A percentile compares a stretch with the other conserved stretches of the same genome.
Conservation (phyloP, 2,329 filamentous ascomycete genomes). For the Cadophora luteo-olivacea region DNA sequence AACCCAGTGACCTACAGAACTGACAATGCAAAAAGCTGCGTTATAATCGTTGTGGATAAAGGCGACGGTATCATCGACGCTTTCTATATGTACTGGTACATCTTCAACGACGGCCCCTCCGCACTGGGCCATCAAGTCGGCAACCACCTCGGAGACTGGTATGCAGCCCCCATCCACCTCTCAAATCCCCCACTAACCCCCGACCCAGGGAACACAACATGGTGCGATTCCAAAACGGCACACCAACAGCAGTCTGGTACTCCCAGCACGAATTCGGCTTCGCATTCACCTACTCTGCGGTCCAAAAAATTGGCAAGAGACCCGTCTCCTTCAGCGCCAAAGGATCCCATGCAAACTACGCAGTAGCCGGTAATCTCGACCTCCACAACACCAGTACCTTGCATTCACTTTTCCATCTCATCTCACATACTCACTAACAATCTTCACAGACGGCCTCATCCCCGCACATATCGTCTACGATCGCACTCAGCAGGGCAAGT, state of each 20-base stretch:
- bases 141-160: conserved; percentile 66
- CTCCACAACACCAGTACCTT: conserved; percentile 68
- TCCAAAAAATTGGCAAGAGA: conserved; percentile 79
- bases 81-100: conserved; percentile 42
- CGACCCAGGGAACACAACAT: conserved; percentile 75
- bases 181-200: conserved; percentile 3
- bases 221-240: conserved; percentile 83
- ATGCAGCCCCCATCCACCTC: background rate
- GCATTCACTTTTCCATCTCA: conserved; percentile 20
- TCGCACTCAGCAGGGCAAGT: conserved; percentile 68
- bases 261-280: conserved; percentile 90
- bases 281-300: conserved; percentile 82
- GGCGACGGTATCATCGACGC: conserved; percentile 51
- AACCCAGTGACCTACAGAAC: conserved; percentile 52
- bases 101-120: conserved; percentile 38
- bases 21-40: conserved; percentile 53
- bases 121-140: conserved; percentile 33
- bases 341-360: conserved; percentile 76
- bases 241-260: conserved; percentile 83
- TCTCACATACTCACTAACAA: background rate
- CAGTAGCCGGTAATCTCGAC: conserved; percentile 66
- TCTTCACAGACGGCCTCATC: conserved; percentile 49
- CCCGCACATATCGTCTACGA: conserved; percentile 58
- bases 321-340: conserved; percentile 71
- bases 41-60: conserved; percentile 76